Percentiles rank a stretch among this genome's conserved stretches.
These are phyloP conservation scores for Halocafeteria seosinensis DNA, from an alignment of 108 stramenopile genomes.

Conservation along the genomic window DNA sequence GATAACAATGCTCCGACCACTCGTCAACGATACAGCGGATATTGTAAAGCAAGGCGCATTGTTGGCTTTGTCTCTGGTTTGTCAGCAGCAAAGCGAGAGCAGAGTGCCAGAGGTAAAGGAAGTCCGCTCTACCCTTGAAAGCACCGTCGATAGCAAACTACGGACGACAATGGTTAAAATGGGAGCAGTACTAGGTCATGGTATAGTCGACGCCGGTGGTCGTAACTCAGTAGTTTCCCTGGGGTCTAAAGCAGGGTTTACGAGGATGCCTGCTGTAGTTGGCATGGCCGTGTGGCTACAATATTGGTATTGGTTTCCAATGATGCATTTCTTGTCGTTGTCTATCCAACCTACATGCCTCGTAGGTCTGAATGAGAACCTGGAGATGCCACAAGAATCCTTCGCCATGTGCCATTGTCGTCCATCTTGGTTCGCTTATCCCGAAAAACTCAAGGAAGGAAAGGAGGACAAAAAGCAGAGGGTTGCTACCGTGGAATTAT, in stretches of 20 bases:
- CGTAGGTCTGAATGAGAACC: conserved; percentile 83
- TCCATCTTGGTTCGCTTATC: conserved; percentile 80
- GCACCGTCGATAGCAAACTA: conserved; percentile 67
- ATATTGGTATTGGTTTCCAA: conserved; percentile 99
- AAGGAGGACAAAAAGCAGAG: conserved; percentile 94
- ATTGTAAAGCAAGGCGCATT: conserved; percentile 94
- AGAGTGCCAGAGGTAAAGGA: conserved; percentile 47
- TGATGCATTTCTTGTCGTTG: conserved; percentile 86
- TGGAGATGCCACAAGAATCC: conserved; percentile 79
- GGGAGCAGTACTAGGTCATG: conserved; percentile 90
- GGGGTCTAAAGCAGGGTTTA: conserved; percentile 68
- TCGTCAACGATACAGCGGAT: conserved; percentile 90
- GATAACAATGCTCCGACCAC: conserved; percentile 84
- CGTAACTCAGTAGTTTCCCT: conserved; percentile 62
- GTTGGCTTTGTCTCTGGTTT: conserved; percentile 83
- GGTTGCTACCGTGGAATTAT: conserved; percentile 82
- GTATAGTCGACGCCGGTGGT: conserved; percentile 90
- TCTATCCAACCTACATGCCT: conserved; percentile 77
- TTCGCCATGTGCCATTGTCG: conserved; percentile 68
- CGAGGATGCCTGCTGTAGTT: conserved; percentile 74
- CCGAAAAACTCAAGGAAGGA: conserved; percentile 84
- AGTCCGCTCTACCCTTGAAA: conserved; percentile 31
- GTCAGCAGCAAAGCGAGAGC: conserved; percentile 69
- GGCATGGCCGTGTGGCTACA: conserved; percentile 86
- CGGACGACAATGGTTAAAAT: conserved; percentile 56